Base-by-base conservation (phyloP, 1,284 basidiomycete species). In the Laetiporus sulphureus region DNA sequence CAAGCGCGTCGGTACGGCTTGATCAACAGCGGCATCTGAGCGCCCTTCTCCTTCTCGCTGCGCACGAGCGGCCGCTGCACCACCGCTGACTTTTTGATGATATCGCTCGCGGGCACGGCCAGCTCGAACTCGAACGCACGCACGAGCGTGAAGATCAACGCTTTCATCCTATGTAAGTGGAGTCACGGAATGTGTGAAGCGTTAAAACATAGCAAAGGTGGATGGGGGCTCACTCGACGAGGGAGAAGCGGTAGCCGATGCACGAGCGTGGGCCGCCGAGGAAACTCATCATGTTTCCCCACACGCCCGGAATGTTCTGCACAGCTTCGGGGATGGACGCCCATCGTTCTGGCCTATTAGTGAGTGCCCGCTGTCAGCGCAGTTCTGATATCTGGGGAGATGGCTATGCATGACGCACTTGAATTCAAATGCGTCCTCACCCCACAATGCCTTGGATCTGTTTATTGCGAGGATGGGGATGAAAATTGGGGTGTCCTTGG, bases 161-260 rank as follows among this genome's bases (percentile, higher is more conserved):
- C 69, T 45, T 74, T 76, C 60, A 67, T 72, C 56, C 72, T 75
- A 40, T 1, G 75, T 67, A 27, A 70, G 68, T 3, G 75, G n/a
- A n/a, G n/a, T n/a, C n/a, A n/a, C n/a, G n/a, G n/a, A 27, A 27
- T 27, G 25, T 13, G 25, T 27, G 69, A 1, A 78, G 78, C 21
- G 72, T 73, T 3, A 78, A 49, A 64, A 83, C 83, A 0, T 72
- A 70, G 31, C 82, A 58, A 52, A 73, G 43, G 46, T 79, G 71
- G 12, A 69, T 65, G 70, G 69, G 79, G 0, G 15, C 67, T 45
- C 48, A 79, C 76, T 87, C 83, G 15, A 76, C 65, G 18, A 87
- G 51, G 2, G 83, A 72, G 54, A 88, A 86, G 5, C 79, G 73
- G 56, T 80, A 86, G 0, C 83, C 83, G 33, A 83, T 82, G 53